Evolutionary conservation across 2,329 filamentous ascomycete species (phyloP).

Genomic region (Davidsoniella virescens): DNA sequence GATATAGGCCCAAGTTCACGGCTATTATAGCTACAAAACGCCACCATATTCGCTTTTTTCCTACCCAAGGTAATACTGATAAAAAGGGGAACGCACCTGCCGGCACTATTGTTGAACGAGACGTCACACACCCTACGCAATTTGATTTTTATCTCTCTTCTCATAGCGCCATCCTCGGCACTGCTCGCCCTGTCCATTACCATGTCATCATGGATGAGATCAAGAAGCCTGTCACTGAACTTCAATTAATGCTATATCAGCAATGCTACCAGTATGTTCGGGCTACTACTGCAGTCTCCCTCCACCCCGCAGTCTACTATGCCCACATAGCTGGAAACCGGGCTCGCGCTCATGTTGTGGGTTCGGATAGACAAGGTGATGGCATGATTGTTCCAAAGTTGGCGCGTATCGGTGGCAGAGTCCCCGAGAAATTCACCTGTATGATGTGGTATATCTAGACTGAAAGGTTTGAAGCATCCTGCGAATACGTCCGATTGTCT

Average conservation of each 20-base stretch:
- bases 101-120: conserved; percentile 72
- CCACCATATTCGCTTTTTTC: conserved; percentile 89
- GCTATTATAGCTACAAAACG: conserved; percentile 85
- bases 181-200: conserved; percentile 82
- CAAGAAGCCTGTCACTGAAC: conserved; percentile 44
- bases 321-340: conserved; percentile 77
- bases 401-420: conserved; percentile 1
- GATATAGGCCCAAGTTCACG: conserved; percentile 49
- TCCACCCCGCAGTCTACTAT: conserved; percentile 87
- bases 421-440: conserved; percentile 2
- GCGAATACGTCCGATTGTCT: too few relatives aligned
- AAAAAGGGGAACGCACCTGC: conserved; percentile 68
- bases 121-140: conserved; percentile 80
- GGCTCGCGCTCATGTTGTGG: conserved; percentile 55
- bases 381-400: background rate
- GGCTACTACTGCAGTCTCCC: conserved; percentile 80
- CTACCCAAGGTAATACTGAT: conserved; percentile 41
- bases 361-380: conserved; percentile 15
- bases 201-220: conserved; percentile 76
- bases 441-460: conserved; percentile 31
- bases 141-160: conserved; percentile 65
- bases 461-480: background rate
- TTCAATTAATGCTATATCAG: conserved; percentile 84
- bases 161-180: conserved; percentile 73
- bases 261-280: conserved; percentile 88